These are phyloP conservation scores for Solanum bulbocastanum DNA, from an alignment of 257 asterid species.

Conservation along the genomic window DNA sequence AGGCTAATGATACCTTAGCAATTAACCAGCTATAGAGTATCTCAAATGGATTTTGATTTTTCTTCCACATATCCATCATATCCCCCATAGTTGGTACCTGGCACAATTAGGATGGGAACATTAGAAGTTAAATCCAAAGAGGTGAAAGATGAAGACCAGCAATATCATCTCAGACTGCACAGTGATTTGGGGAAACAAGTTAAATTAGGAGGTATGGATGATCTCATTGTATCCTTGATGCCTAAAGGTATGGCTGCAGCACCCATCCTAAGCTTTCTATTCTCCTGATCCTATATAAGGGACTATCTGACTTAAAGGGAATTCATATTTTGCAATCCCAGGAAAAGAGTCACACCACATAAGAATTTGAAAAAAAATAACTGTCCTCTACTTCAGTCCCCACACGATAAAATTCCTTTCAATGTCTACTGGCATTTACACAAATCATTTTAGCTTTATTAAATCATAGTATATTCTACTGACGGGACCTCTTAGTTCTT, in stretches of 20 bases:
- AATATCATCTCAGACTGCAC: background rate
- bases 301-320: background rate
- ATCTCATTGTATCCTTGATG: background rate
- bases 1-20: conserved; percentile 54
- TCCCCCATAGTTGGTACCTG: conserved; percentile 80
- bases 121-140: background rate
- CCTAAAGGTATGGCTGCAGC: background rate
- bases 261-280: background rate
- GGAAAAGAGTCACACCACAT: background rate
- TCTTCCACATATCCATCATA: conserved; percentile 90
- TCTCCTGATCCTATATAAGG: background rate
- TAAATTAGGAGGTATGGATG: background rate
- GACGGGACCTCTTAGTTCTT: background rate
- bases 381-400: background rate
- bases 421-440: background rate
- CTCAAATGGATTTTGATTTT: conserved; percentile 67
- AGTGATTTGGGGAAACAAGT: background rate
- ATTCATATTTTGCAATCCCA: background rate
- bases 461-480: background rate
- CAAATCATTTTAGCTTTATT: background rate
- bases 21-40: conserved; percentile 95
- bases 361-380: background rate
- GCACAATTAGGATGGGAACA: background rate
- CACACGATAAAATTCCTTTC: background rate
- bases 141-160: background rate